Evolutionary conservation across 768 basidiomycete species (phyloP).

Genomic region (Pleurotus salmoneostramineus): DNA sequence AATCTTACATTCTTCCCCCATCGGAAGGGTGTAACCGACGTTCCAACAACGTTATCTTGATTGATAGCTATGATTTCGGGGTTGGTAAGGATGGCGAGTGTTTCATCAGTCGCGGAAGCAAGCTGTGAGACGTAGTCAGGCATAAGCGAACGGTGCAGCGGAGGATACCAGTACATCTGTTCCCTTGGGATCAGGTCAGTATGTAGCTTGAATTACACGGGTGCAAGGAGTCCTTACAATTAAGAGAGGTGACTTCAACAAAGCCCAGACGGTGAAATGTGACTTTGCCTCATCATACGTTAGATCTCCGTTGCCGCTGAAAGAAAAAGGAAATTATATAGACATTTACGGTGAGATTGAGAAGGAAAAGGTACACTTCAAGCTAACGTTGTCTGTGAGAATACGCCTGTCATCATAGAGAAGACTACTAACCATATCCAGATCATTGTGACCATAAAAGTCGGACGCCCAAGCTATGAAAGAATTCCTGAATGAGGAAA

Average conservation of each 20-base stretch:
- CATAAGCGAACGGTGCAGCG: background rate
- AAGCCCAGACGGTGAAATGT: conserved; percentile 70
- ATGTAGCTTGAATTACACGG: background rate
- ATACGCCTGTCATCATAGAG: too few relatives aligned
- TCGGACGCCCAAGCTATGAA: conserved; percentile 62
- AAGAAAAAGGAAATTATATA: background rate
- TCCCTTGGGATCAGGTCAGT: conserved; percentile 43
- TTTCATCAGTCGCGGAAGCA: background rate
- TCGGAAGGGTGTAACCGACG: conserved; percentile 59
- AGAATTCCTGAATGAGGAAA: conserved; percentile 43
- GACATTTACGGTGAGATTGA: background rate
- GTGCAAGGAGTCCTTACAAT: conserved; percentile 53
- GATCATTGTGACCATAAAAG: conserved; percentile 64
- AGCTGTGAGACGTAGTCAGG: conserved; percentile 1
- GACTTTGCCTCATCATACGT: conserved; percentile 62
- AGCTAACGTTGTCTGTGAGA: conserved; percentile 1
- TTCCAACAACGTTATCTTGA: conserved; percentile 61
- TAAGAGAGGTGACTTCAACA: conserved; percentile 66
- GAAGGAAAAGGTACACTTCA: background rate
- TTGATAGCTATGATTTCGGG: conserved; percentile 65
- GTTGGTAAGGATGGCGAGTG: conserved; percentile 26
- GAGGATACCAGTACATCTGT: conserved; percentile 42
- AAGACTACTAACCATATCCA: conserved; percentile 59
- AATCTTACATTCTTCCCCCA: conserved; percentile 70
- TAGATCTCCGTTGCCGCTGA: conserved; percentile 59